Base-by-base conservation (phyloP, 148 eudicot genomes). In the Arctostaphylos glauca region DNA sequence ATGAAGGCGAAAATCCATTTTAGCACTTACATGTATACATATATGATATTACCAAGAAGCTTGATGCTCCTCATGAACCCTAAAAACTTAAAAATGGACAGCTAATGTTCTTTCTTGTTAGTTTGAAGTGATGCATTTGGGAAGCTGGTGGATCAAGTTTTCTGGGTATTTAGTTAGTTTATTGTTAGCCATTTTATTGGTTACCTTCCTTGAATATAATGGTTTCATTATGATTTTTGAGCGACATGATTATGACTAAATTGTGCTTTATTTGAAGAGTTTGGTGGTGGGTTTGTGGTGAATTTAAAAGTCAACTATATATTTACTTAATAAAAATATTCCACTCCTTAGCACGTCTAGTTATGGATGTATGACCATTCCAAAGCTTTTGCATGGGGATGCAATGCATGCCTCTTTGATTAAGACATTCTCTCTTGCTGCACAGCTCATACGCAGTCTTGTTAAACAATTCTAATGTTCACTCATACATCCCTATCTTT, bases 341-440 rank as follows among this genome's bases (percentile, higher is more conserved):
- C 68, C 68, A 23, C 68, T 62, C 68, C 38, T n/a, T 62, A 38
- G 68, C 68, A 60, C 21, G 67, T 58, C 64, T 21, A 58, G 66
- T 19, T 16, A n/a, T 16, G 59, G 59, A 55, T 1, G 60, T 4
- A n/a, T 23, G 25, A 60, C 71, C 71, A 66, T 23, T 66, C 71
- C 71, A 12, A 66, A 66, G 43, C 41, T 21, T 25, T 66, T 25
- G 68, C 68, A 62, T 62, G 68, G 68, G 68, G 68, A 62, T 62
- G 68, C 66, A 62, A 14, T 23, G 38, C 38, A 31, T 31, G 38
- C 38, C 38, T 23, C 0, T 21, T 62, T 23, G 68, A 62, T 62
- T 62, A 9, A 21, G 38, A 62, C 68, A 62, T 21, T 60, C 12
- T 60, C 23, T 66, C 43, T 66, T 64, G 70, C 70, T 23, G 5